Evolutionary conservation across 1,284 basidiomycete genomes (phyloP), one percentile per base, ranked within the genome.

Genomic region (Cutaneotrichosporon cavernicola): DNA sequence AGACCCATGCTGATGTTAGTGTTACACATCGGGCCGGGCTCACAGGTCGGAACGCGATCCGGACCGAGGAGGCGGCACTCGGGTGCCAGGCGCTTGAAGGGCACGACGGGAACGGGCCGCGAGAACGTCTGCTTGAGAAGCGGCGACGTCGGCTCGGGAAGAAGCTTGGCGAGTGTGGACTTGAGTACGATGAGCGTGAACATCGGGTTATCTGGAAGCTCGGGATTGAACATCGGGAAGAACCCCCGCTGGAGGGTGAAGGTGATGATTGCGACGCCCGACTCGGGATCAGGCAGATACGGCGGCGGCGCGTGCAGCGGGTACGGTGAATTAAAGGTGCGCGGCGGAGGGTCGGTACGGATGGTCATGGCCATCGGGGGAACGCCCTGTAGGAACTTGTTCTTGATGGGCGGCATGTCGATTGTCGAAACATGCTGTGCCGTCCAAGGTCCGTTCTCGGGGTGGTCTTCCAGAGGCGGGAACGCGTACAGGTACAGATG

Each of bases 341-440:
- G 63, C 2, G 80, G 80, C 13, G 80, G 79, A 2, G 80, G 80
- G 64, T 81, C 80, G 5, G 78, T 75, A 1, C 80, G 72, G 46
- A 78, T 71, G 3, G 64, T 69, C 55, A 76, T 53, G 49, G 69
- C 56, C 6, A 73, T 73, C 14, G 78, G 77, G 13, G 74, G 69
- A 11, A 76, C 60, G 11, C 69, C 57, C 13, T 51, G 43, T 2
- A 57, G 49, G 13, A 77, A 56, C 51, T 75, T 69, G 21, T 72
- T 61, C 36, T 64, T 57, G 65, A 79, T 76, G 4, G 55, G 38
- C 10, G 76, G 78, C 53, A 79, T 57, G 58, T 79, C 76, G 49
- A 79, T 66, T 1, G 73, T 74, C 1, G 73, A 64, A 8, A 78
- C 70, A 32, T 73, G 74, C 1, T 67, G 73, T 6, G 73, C 73